Conservation (phyloP, 1,139 yeast genomes). For the Candida buenavistaensis region DNA sequence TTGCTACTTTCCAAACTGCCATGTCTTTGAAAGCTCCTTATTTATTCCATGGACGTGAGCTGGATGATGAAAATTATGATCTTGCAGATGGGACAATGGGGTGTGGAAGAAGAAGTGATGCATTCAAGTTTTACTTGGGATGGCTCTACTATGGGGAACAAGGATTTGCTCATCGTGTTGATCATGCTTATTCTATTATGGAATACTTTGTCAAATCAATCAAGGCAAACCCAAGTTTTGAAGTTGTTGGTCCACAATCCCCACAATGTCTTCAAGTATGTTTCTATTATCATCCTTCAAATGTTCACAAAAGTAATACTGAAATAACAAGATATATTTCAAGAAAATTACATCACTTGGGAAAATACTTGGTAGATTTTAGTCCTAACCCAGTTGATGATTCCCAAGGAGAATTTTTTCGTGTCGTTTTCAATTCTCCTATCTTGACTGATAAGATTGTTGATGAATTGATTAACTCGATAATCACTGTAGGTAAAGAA, state of each 20-base stretch:
- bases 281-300: constrained; percentile 63
- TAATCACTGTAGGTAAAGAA: constrained; percentile 27
- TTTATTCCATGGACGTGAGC: constrained; percentile 66
- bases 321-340: constrained; percentile 64
- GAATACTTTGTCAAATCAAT: constrained; percentile 56
- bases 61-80: constrained; percentile 64
- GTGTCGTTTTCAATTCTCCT: constrained; percentile 85
- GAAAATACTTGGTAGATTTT: constrained; percentile 73
- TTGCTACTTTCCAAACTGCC: constrained; percentile 62
- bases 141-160: constrained; percentile 78
- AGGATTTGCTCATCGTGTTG: constrained; percentile 59
- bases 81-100: constrained; percentile 93
- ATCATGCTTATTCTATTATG: constrained; percentile 70
- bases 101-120: constrained; percentile 85
- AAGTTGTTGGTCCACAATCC: constrained; percentile 47
- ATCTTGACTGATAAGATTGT: constrained; percentile 38
- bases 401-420: constrained; percentile 72
- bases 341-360: constrained; percentile 56
- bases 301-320: constrained; percentile 43
- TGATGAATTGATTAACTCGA: constrained; percentile 39
- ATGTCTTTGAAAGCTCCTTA: constrained; percentile 82
- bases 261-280: constrained; percentile 87
- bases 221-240: constrained; percentile 39
- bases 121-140: constrained; percentile 73
- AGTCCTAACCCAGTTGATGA: constrained; percentile 67